Conservation (phyloP, 108 stramenopile species). For the Nitzschia sp. region DNA sequence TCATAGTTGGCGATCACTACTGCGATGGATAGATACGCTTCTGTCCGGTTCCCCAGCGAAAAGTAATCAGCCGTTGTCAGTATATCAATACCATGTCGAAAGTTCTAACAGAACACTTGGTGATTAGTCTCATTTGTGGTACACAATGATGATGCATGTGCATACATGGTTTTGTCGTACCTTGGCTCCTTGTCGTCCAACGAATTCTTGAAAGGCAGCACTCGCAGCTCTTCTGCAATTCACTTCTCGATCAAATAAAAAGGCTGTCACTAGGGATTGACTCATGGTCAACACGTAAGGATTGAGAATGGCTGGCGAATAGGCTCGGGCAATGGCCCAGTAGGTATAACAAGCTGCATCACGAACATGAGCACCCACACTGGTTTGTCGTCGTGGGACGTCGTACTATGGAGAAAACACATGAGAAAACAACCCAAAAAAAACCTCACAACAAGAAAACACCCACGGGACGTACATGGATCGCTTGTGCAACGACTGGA, state of each 20-base stretch:
- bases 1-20: slow-evolving; percentile 75
- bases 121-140: neutral
- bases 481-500: slow-evolving; percentile 80
- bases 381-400: slow-evolving; percentile 80
- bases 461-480: slow-evolving; percentile 28
- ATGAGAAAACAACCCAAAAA: too few species aligned
- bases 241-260: slow-evolving; percentile 96
- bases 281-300: slow-evolving; percentile 72
- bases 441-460: too few species aligned
- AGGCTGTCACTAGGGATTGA: slow-evolving; percentile 78
- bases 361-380: slow-evolving; percentile 95
- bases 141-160: neutral
- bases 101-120: slow-evolving; percentile 49
- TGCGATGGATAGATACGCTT: slow-evolving; percentile 79
- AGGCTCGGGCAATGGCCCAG: slow-evolving; percentile 99
- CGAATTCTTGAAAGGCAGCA: slow-evolving; percentile 95
- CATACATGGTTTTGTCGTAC: slow-evolving; percentile 14
- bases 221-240: slow-evolving; percentile 97
- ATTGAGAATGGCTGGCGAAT: slow-evolving; percentile 75
- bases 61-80: slow-evolving; percentile 95
- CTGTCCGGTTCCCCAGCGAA: slow-evolving; percentile 88
- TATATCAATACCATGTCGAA: slow-evolving; percentile 93
- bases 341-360: slow-evolving; percentile 98
- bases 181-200: slow-evolving; percentile 63
- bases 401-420: slow-evolving; percentile 65